Base-by-base conservation (phyloP, 371 early-diverging fungal species). In the Thermomucor indicae-seudaticae region DNA sequence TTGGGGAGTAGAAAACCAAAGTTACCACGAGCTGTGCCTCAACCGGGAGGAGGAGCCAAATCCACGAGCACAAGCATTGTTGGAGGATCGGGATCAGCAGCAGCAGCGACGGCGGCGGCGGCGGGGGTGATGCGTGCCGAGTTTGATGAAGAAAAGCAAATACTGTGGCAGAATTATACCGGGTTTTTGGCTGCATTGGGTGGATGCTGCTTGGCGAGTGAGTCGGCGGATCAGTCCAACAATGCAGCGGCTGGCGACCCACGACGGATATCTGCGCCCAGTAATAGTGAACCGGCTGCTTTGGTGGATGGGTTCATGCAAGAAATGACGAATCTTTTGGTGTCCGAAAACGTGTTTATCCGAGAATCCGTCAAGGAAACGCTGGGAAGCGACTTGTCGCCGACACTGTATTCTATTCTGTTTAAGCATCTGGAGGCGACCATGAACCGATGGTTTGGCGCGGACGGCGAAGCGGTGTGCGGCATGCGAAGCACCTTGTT, bases 311-410 rank as follows among this genome's bases (percentile, higher is more conserved):
- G 79, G 25, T 96, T 90, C 56, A 77, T 92, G 45, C 65, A 70
- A 23, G 91, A 94, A 43, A 81, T 94, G 70, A 79, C 90, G 4
- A 86, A 88, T 39, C 75, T 94, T 49, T 67, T 93, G 43, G 82
- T 87, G 0, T 87, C 81, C 4, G 93, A 95, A 29, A 89, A 90
- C 54, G 84, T 86, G n/a, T 77, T 87, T 59, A 81, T 93, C 22
- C 86, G 93, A 6, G 95, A 95, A 70, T 83, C 80, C 16, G 88
- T 89, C 37, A 90, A 90, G 51, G 93, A 94, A 48, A 84, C 86
- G 0, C 72, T 94, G n/a, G 93, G 93, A 30, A 74, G 78, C 31
- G 95, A 96, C 49, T 66, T 93, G 20, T 81, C 81, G 39, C 85
- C 86, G 6, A 78, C 83, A n/a, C 67, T 93, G 17, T 91, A 89